Evolutionary conservation across 305 asterid genomes (phyloP).

Genomic region (Fraxinus nigra): DNA sequence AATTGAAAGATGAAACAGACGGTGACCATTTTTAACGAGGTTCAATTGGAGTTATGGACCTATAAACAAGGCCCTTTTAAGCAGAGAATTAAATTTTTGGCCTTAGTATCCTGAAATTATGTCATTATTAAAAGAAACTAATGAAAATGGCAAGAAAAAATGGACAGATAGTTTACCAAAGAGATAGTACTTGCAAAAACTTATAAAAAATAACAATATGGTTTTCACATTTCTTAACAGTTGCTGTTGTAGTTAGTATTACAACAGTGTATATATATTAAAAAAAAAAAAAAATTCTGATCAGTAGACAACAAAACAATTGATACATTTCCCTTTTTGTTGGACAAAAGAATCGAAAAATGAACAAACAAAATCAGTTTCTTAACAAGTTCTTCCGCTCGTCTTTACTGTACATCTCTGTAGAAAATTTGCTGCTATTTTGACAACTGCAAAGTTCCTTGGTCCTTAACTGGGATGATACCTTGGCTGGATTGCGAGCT

Average conservation of each 20-base stretch:
- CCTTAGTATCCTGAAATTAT: neutral
- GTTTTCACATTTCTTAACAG: neutral
- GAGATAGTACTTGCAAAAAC: neutral
- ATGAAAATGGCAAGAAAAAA: neutral
- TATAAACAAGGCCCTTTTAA: neutral
- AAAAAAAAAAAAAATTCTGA: neutral
- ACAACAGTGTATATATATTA: slow-evolving; percentile 10
- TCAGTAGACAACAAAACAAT: slow-evolving; percentile 13
- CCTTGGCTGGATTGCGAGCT: neutral
- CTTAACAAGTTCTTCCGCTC: neutral
- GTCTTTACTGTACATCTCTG: slow-evolving; percentile 19
- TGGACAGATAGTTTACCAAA: neutral
- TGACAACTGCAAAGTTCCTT: neutral
- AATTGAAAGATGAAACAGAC: neutral
- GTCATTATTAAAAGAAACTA: neutral
- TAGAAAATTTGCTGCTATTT: slow-evolving; percentile 10
- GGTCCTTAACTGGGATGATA: neutral
- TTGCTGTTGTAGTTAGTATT: slow-evolving; percentile 7
- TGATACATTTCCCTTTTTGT: neutral
- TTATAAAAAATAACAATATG: neutral
- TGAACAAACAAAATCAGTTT: neutral
- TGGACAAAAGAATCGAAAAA: slow-evolving; percentile 10
- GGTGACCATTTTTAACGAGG: neutral
- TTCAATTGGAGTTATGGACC: neutral
- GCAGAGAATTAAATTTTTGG: neutral